These are phyloP conservation scores for Acanthamoeba sp. DNA, from an alignment of 208 protist species.

Conservation along the genomic window DNA sequence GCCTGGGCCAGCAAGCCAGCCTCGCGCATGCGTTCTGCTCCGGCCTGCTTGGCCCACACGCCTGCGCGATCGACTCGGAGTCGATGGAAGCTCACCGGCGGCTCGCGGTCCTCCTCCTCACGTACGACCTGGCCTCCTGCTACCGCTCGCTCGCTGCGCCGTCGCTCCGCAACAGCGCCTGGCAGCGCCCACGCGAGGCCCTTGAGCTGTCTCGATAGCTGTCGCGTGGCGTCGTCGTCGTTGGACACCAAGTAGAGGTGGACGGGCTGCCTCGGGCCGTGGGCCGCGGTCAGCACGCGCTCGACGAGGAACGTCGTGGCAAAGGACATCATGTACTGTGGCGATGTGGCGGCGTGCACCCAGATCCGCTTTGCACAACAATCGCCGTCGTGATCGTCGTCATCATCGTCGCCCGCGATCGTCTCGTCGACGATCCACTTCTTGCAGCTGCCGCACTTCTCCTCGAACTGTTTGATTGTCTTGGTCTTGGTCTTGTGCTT, in stretches of 20 bases:
- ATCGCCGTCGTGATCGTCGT: background rate
- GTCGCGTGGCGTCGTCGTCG: background rate
- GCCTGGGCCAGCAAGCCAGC: background rate
- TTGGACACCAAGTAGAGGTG: background rate
- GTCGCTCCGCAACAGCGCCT: too few species aligned
- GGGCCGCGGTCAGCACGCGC: background rate
- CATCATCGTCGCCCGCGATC: background rate
- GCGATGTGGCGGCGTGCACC: background rate
- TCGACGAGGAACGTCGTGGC: conserved; percentile 7
- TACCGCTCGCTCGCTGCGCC: too few species aligned
- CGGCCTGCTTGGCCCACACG: background rate
- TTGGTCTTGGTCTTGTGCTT: background rate
- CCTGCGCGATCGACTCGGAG: background rate
- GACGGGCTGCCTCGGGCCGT: background rate
- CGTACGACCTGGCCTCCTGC: background rate
- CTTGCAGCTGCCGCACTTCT: background rate
- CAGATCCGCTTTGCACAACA: background rate
- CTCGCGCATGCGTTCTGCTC: background rate
- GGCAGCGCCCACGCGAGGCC: background rate
- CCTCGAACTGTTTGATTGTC: background rate
- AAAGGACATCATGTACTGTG: background rate
- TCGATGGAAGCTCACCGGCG: background rate
- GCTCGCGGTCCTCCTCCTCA: background rate
- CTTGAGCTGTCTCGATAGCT: background rate
- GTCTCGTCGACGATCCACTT: background rate